Conservation (phyloP, 78 protist genomes). For the Dictyostelium intermedium region DNA sequence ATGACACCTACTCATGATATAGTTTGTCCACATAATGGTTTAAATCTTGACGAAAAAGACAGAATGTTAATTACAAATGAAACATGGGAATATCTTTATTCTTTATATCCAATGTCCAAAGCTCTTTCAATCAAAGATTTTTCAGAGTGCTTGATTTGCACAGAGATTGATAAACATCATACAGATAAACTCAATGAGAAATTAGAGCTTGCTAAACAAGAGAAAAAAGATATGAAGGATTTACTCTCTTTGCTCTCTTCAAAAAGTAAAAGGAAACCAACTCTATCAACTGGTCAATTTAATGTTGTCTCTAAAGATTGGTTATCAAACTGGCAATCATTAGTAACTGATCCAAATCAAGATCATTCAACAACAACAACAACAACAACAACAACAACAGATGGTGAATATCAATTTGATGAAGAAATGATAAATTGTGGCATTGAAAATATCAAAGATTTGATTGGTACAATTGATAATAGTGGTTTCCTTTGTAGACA, state of each 20-base stretch:
- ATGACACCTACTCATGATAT: not conserved
- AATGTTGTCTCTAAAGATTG: not conserved
- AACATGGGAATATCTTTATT: constrained; percentile 18
- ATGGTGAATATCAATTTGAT: not conserved
- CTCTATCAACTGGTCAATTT: not conserved
- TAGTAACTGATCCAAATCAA: not conserved
- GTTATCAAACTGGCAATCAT: not conserved
- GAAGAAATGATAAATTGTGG: not conserved
- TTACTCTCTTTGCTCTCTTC: not conserved
- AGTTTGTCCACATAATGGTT: constrained; percentile 17
- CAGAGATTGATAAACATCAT: not conserved
- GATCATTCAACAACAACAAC: no score
- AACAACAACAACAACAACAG: no score
- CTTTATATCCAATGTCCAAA: not conserved
- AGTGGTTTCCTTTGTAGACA: not conserved
- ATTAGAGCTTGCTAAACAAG: not conserved
- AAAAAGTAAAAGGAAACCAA: not conserved
- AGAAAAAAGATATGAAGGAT: constrained; percentile 11
- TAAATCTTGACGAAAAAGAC: not conserved
- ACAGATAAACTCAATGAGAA: not conserved
- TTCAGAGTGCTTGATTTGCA: not conserved
- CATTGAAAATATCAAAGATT: not conserved
- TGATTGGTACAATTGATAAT: constrained; percentile 1
- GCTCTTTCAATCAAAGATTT: not conserved
- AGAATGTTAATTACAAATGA: not conserved